A percentile compares a stretch with the other conserved stretches of the same genome.
Evolutionary conservation across 768 basidiomycete genomes (phyloP).

Genomic region (Boletus rex-veris): DNA sequence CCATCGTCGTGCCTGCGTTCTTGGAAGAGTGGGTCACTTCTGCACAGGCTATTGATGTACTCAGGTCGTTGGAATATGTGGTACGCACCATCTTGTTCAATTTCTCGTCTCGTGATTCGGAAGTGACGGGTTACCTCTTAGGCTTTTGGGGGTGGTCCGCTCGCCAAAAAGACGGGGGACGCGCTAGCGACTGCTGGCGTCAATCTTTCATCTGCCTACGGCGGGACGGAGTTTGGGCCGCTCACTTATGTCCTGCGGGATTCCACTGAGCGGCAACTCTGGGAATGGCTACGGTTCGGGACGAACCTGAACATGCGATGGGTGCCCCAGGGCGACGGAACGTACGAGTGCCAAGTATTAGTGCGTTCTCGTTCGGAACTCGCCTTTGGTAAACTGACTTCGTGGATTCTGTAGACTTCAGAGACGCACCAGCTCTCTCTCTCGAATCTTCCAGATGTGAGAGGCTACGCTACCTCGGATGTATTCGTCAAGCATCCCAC

Average conservation of each 20-base stretch:
- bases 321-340: constrained; percentile 35
- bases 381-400: neutral
- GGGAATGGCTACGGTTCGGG: constrained; percentile 32
- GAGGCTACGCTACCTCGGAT: neutral
- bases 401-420: neutral
- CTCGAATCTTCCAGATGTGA: neutral
- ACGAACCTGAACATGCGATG: constrained; percentile 30
- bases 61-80: constrained; percentile 17
- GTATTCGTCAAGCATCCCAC: neutral
- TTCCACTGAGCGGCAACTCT: constrained; percentile 28
- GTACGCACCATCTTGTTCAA: constrained; percentile 7
- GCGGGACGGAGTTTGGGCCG: constrained; percentile 37
- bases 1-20: constrained; percentile 22
- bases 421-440: neutral
- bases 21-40: constrained; percentile 24
- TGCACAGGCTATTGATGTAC: constrained; percentile 12
- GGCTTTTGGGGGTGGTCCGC: constrained; percentile 36
- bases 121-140: constrained; percentile 3
- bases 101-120: neutral
- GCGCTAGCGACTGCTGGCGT: constrained; percentile 35
- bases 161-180: constrained; percentile 37
- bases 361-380: constrained; percentile 16
- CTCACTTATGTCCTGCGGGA: constrained; percentile 5
- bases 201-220: constrained; percentile 32
- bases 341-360: constrained; percentile 38